These are phyloP conservation scores for Suillus subalutaceus DNA, from an alignment of 768 basidiomycete species.

Conservation along the genomic window DNA sequence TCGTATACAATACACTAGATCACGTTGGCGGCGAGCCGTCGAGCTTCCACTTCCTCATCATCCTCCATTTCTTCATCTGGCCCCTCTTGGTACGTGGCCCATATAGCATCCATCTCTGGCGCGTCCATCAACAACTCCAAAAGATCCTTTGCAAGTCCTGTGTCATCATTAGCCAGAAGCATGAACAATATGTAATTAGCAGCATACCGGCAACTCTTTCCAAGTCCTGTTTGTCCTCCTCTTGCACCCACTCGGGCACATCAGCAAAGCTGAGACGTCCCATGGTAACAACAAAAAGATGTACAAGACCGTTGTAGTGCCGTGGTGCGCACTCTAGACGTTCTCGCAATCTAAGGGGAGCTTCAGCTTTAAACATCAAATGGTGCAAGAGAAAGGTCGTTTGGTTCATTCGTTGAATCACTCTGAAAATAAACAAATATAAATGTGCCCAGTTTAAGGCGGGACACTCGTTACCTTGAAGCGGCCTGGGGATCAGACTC, in stretches of 20 bases:
- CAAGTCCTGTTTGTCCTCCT: conserved; percentile 42
- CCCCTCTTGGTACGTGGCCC: conserved; percentile 59
- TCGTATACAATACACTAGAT: conserved; percentile 7
- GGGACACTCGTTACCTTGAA: conserved; percentile 24
- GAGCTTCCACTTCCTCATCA: conserved; percentile 54
- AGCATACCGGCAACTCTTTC: conserved; percentile 51
- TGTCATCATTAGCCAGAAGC: conserved; percentile 9
- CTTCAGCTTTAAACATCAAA: conserved; percentile 54
- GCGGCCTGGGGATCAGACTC: conserved; percentile 36
- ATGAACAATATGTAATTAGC: neutral
- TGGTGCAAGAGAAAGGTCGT: conserved; percentile 63
- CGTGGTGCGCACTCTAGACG: conserved; percentile 61
- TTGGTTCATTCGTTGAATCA: conserved; percentile 53
- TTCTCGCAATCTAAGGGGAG: conserved; percentile 54
- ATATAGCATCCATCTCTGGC: conserved; percentile 68
- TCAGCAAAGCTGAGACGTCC: conserved; percentile 75
- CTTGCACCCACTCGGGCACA: conserved; percentile 60
- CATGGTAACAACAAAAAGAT: conserved; percentile 77
- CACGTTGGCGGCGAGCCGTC: conserved; percentile 15
- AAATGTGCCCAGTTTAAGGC: conserved; percentile 1
- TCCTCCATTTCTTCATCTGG: conserved; percentile 50
- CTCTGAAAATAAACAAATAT: conserved; percentile 39
- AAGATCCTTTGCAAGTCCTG: conserved; percentile 63
- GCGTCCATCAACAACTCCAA: conserved; percentile 72
- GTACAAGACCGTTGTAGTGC: conserved; percentile 61